Percentiles rank a stretch among this genome's conserved stretches.
phyloP scores from a whole-genome alignment of 352 stramenopile species.

The Globisporangium middletonii region DNA sequence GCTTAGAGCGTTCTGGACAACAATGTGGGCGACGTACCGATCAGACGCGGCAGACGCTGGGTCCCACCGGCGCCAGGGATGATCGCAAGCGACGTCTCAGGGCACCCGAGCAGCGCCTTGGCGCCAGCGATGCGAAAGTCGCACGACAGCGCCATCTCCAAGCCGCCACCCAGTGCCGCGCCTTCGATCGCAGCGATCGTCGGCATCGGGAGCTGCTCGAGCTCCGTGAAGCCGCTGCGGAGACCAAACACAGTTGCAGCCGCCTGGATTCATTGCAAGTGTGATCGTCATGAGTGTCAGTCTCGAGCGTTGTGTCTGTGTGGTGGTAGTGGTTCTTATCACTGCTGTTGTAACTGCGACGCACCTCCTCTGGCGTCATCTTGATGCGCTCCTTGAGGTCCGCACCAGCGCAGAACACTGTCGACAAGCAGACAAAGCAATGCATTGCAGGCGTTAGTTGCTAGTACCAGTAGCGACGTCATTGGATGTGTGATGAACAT shows the following conservation, averaged over 20 bases:
- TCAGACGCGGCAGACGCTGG: conserved; percentile 88
- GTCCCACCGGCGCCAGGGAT: conserved; percentile 91
- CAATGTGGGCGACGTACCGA: conserved; percentile 37
- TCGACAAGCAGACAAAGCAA: background rate
- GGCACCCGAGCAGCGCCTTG: conserved; percentile 85
- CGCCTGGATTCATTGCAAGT: conserved; percentile 20
- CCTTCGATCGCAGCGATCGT: conserved; percentile 92
- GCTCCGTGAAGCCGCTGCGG: conserved; percentile 74
- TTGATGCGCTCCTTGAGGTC: conserved; percentile 87
- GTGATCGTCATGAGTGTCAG: background rate
- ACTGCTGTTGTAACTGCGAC: background rate
- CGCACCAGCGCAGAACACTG: conserved; percentile 87
- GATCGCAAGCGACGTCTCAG: conserved; percentile 91
- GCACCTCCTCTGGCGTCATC: conserved; percentile 85
- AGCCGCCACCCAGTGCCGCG: conserved; percentile 85
- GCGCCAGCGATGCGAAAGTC: conserved; percentile 88
- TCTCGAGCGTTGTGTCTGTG: background rate
- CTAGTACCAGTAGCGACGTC: background rate
- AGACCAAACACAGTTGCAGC: conserved; percentile 68
- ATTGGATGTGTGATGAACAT: background rate
- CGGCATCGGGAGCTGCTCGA: conserved; percentile 89
- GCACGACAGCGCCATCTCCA: conserved; percentile 90
- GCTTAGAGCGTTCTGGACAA: too few relatives aligned
- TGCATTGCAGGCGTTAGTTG: background rate
- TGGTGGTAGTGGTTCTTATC: background rate